Evolutionary conservation across 2,329 filamentous ascomycete species (phyloP), one percentile per base, ranked within the genome.

Genomic region (Fusarium sp.): DNA sequence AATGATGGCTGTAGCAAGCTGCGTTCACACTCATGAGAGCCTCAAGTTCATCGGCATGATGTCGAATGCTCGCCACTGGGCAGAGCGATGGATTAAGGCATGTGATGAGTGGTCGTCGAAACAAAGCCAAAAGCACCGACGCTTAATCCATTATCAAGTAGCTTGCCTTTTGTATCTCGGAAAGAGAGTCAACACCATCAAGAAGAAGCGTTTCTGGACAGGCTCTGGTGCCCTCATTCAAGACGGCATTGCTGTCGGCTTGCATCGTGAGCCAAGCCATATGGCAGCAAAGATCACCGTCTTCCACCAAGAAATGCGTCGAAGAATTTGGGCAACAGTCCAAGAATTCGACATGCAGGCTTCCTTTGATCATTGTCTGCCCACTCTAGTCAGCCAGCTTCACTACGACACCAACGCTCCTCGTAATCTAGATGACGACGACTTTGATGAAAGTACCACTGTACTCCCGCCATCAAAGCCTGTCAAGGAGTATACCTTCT

Each of bases 181-280:
- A 42, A 89, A 89, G 80, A 81, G 86, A 29, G 84, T 89, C 67
- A 90, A 90, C 77, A 86, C 85, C 4, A 84, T 89, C 68, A 88
- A 89, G 80, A 89, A 89, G 83, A 89, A 89, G 82, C 82, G 86
- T 15, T 89, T 88, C 76, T 89, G 87, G 87, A 87, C 85, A 18
- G 82, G 83, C 38, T 82, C 87, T 2, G 86, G 87, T 1, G 81
- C 84, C 8, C 79, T 89, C 57, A 83, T 88, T 16, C 86, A 87
- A 47, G 85, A 89, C 52, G 86, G 85, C 56, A 85, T 89, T 59
- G 84, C 84, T 3, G 84, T 89, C 29, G 87, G 87, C 18, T 80
- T 90, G 46, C 88, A 90, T 70, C 84, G 85, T 20, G 88, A 89
- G 72, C 86, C 87, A 5, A 84, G 85, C 70, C 82, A 84, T 60